Base-by-base conservation (phyloP, 345 rosid species). In the Lepidium sativum region DNA sequence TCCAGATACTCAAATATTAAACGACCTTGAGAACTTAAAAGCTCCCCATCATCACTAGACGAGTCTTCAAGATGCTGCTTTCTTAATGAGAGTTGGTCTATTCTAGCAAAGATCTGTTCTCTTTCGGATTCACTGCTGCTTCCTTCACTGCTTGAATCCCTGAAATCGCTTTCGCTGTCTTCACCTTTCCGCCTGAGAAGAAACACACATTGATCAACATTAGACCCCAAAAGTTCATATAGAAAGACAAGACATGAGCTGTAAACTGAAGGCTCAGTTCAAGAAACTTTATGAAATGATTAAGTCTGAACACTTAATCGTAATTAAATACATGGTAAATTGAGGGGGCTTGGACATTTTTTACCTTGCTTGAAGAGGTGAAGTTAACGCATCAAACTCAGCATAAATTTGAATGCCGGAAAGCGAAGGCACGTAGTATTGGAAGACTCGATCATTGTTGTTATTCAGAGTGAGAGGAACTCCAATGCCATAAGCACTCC, bases 401-500 rank as follows among this genome's bases (percentile, higher is more conserved):
- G 62, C 63, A 37, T 81, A 84, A 14, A 88, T 51, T 67, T 84
- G 92, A 83, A 88, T 84, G 63, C 77, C 92, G 2, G 92, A 88
- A 18, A 88, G 71, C 35, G 82, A 88, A 3, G 92, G 89, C 17
- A 83, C 89, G 16, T 88, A 85, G 50, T 85, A 88, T 77, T 88
- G 92, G 29, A 82, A 67, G n/a, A 86, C 96, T 25, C 49, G 77
- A 75, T 86, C 85, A 11, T 53, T 71, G n/a, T 39, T 71, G 62
- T 66, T 15, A 44, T 66, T 60, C 75, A 88, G 71, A 49, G 78
- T 16, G 15, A 88, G 80, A 9, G 92, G 92, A 67, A 88, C 86
- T 32, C 92, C 92, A 13, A 79, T 81, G n/a, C 96, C 92, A 69
- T 85, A 86, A 6, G 89, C 96, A 78, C 92, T 88, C 83, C 92